These are phyloP conservation scores for Paramecium tetraurelia DNA, from an alignment of 73 alveolate genomes.

Conservation along the genomic window DNA sequence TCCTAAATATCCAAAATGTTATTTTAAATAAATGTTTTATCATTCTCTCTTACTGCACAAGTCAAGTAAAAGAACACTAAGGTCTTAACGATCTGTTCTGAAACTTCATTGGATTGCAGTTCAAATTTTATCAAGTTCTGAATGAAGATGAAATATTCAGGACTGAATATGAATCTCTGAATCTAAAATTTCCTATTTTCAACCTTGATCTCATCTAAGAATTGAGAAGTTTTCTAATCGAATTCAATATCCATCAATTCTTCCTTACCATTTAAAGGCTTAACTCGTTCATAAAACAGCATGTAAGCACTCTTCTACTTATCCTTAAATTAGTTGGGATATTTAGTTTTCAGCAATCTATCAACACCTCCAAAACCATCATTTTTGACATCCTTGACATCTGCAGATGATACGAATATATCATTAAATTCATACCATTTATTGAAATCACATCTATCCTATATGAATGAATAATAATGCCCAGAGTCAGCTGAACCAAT, in stretches of 20 bases:
- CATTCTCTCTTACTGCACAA: slow-evolving; percentile 43
- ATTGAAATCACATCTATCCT: slow-evolving; percentile 76
- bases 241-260: slow-evolving; percentile 25
- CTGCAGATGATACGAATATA: slow-evolving; percentile 78
- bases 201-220: slow-evolving; percentile 59
- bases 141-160: slow-evolving; percentile 69
- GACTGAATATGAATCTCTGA: slow-evolving; percentile 71
- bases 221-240: background rate
- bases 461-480: slow-evolving; percentile 95
- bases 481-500: slow-evolving; percentile 97
- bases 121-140: slow-evolving; percentile 39
- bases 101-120: background rate
- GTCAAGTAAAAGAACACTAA: background rate
- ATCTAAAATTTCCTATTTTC: slow-evolving; percentile 83
- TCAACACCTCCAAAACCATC: slow-evolving; percentile 96
- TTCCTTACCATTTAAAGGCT: slow-evolving; percentile 65
- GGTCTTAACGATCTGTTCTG: background rate
- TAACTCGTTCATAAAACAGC: slow-evolving; percentile 84
- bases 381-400: slow-evolving; percentile 76
- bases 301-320: slow-evolving; percentile 84
- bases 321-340: background rate
- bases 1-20: background rate
- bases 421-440: slow-evolving; percentile 96
- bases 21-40: slow-evolving; percentile 1
- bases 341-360: background rate